phyloP scores from a whole-genome alignment of 2,329 filamentous ascomycete species.

The Scedosporium boydii region DNA sequence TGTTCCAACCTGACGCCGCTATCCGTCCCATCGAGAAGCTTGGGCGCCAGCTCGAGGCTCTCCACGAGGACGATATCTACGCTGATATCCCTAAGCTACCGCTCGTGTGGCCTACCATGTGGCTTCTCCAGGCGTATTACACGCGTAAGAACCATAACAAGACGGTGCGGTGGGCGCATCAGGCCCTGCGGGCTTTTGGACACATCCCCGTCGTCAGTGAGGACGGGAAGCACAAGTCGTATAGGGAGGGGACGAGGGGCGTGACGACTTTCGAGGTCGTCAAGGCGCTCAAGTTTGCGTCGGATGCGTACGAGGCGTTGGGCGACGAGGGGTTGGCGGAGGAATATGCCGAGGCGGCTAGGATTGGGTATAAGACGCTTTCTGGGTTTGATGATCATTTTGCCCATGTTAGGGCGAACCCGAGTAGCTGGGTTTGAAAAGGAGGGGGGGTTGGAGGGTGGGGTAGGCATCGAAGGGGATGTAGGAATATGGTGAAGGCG shows the following conservation, averaged over 20 bases:
- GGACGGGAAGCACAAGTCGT: slow-evolving; percentile 13
- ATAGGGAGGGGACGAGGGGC: slow-evolving; percentile 10
- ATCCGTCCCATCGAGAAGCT: slow-evolving; percentile 22
- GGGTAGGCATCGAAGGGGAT: neutral
- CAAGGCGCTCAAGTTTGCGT: slow-evolving; percentile 19
- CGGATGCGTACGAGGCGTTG: slow-evolving; percentile 19
- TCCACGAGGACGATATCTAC: slow-evolving; percentile 22
- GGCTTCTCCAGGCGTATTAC: slow-evolving; percentile 22
- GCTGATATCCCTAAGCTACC: slow-evolving; percentile 19
- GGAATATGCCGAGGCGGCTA: slow-evolving; percentile 11
- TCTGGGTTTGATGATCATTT: slow-evolving; percentile 7
- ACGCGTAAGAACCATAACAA: slow-evolving; percentile 22
- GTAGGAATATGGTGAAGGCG: slow-evolving; percentile 10
- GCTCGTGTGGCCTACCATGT: slow-evolving; percentile 25
- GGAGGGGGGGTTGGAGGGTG: neutral
- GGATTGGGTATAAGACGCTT: slow-evolving; percentile 3
- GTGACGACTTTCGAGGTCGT: slow-evolving; percentile 26
- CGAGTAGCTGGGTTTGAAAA: slow-evolving; percentile 2
- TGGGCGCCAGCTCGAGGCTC: slow-evolving; percentile 19
- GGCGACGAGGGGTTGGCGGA: slow-evolving; percentile 17
- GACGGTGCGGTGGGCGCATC: slow-evolving; percentile 18
- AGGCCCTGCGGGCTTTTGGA: slow-evolving; percentile 24
- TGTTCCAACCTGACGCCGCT: slow-evolving; percentile 19
- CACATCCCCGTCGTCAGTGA: slow-evolving; percentile 13
- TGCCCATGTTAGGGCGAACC: neutral